Conservation (phyloP, 129 eudicot genomes). For the Artemisia tridentata region DNA sequence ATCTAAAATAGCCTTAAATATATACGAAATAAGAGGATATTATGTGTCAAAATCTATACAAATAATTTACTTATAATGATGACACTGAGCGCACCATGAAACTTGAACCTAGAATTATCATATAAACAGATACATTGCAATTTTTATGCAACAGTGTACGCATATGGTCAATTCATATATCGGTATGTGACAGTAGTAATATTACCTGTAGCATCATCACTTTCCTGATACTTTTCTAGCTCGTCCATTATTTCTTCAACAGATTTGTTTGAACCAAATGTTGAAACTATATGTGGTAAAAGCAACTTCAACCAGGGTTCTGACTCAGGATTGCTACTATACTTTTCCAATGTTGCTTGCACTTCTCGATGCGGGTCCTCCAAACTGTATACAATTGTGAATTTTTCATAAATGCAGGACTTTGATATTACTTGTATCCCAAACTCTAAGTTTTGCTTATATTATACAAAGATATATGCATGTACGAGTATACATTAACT, state of each 20-base stretch:
- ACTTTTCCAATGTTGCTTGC: slow-evolving; percentile 43
- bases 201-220: slow-evolving; percentile 62
- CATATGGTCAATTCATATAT: slow-evolving; percentile 2
- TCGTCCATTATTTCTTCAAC: slow-evolving; percentile 57
- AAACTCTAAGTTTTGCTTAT: neutral
- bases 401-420: slow-evolving; percentile 2
- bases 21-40: neutral
- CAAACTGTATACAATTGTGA: slow-evolving; percentile 38
- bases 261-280: slow-evolving; percentile 63
- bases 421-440: neutral
- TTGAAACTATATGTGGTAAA: slow-evolving; percentile 68
- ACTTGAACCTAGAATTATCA: neutral
- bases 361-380: slow-evolving; percentile 71
- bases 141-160: neutral
- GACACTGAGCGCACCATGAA: neutral
- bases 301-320: slow-evolving; percentile 69
- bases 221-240: slow-evolving; percentile 59
- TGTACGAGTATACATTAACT: neutral
- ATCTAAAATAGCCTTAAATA: neutral
- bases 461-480: neutral
- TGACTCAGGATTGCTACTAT: slow-evolving; percentile 59
- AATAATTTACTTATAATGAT: neutral
- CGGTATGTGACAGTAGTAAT: neutral
- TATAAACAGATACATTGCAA: neutral
- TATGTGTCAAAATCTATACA: neutral